These are phyloP conservation scores for Penicillium sp. DNA, from an alignment of 2,329 filamentous ascomycete genomes.

Conservation along the genomic window DNA sequence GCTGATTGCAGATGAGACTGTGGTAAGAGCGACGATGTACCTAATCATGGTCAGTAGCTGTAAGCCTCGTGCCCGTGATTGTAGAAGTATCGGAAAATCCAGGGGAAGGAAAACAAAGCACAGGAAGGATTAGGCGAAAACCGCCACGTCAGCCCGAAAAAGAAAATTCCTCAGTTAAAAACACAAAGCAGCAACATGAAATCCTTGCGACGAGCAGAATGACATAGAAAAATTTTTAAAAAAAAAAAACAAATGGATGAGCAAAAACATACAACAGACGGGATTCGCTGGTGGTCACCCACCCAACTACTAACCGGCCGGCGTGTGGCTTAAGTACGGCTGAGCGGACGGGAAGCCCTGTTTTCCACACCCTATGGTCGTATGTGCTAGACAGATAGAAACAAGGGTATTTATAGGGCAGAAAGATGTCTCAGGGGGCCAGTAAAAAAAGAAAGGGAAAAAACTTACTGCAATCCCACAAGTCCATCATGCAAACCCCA, in stretches of 20 bases:
- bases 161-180: neutral
- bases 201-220: too few species aligned
- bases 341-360: slow-evolving; percentile 49
- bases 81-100: neutral
- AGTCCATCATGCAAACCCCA: slow-evolving; percentile 61
- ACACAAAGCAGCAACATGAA: slow-evolving; percentile 2
- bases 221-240: slow-evolving; percentile 9
- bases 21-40: neutral
- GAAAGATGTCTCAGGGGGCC: slow-evolving; percentile 13
- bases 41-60: neutral
- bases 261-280: slow-evolving; percentile 42
- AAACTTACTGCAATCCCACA: slow-evolving; percentile 42
- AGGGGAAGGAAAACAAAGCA: neutral
- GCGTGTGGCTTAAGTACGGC: slow-evolving; percentile 48
- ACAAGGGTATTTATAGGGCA: neutral
- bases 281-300: slow-evolving; percentile 48
- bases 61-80: neutral
- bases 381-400: slow-evolving; percentile 25
- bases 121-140: too few species aligned
- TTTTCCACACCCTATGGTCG: slow-evolving; percentile 47
- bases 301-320: slow-evolving; percentile 47
- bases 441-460: slow-evolving; percentile 9
- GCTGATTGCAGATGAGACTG: slow-evolving; percentile 87
- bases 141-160: neutral
- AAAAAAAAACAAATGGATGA: slow-evolving; percentile 5